phyloP scores from a whole-genome alignment of 495 filamentous ascomycete genomes.

The Achaetomiella virescens region DNA sequence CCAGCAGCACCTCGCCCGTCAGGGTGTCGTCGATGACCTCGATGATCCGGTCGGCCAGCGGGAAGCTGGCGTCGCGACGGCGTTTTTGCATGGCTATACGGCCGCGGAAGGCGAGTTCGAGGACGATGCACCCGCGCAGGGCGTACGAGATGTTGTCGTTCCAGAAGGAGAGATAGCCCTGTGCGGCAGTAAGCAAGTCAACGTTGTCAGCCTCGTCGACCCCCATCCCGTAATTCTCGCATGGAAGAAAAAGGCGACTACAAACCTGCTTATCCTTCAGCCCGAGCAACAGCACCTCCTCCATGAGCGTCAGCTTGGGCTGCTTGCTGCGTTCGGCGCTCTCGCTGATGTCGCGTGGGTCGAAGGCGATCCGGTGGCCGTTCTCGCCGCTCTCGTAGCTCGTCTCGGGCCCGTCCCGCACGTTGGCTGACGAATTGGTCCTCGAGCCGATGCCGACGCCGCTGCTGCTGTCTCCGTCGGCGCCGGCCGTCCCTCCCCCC shows the following conservation, averaged over 20 bases:
- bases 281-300: conserved; percentile 89
- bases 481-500: conserved; percentile 18
- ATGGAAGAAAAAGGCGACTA: background rate
- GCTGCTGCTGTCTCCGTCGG: conserved; percentile 22
- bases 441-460: conserved; percentile 31
- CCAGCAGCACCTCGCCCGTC: conserved; percentile 93
- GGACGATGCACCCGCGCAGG: conserved; percentile 92
- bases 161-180: conserved; percentile 99
- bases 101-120: conserved; percentile 92
- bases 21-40: conserved; percentile 96
- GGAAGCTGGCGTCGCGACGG: conserved; percentile 85
- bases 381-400: conserved; percentile 90
- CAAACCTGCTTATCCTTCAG: conserved; percentile 97
- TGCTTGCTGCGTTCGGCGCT: conserved; percentile 94
- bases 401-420: conserved; percentile 71
- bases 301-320: conserved; percentile 97
- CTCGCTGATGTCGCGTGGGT: conserved; percentile 95
- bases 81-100: conserved; percentile 99
- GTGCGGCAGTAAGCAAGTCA: conserved; percentile 5
- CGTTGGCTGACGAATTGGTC: conserved; percentile 34
- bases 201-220: too few species aligned
- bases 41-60: conserved; percentile 84
- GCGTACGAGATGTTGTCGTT: conserved; percentile 99
- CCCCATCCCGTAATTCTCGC: too few species aligned
- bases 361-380: conserved; percentile 97